Conservation (phyloP, 768 basidiomycete species). For the Arthromyces matolae region DNA sequence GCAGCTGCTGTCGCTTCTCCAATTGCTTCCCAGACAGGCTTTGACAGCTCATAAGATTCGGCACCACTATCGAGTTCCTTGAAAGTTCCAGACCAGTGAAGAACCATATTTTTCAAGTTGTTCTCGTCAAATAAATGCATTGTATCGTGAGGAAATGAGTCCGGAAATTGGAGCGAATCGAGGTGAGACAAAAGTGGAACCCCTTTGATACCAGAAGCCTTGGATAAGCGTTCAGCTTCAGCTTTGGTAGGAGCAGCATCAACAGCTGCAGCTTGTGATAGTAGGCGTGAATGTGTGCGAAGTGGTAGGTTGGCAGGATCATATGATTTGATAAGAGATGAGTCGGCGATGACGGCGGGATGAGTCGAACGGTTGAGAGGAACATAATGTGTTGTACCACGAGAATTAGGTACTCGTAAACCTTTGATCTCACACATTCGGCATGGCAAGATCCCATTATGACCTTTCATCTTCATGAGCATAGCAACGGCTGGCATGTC, state of each 20-base stretch:
- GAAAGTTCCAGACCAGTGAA: constrained; percentile 36
- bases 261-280: constrained; percentile 16
- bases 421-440: no score
- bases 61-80: constrained; percentile 31
- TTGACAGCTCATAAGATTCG: constrained; percentile 20
- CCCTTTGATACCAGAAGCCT: constrained; percentile 32
- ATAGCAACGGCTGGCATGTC: no score
- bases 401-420: no score
- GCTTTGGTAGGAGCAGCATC: constrained; percentile 14
- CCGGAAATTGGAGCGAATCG: constrained; percentile 31
- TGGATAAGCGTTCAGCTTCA: constrained; percentile 17
- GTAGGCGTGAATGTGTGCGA: constrained; percentile 8
- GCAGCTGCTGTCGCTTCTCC: constrained; percentile 25
- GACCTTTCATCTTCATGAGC: no score
- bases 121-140: constrained; percentile 46
- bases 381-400: no score
- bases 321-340: not conserved
- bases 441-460: no score
- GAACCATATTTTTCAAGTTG: constrained; percentile 32
- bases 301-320: constrained; percentile 20
- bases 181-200: constrained; percentile 29
- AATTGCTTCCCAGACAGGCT: constrained; percentile 34
- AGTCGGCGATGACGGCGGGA: not conserved
- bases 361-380: constrained; percentile 8
- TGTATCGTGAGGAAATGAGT: constrained; percentile 41